Percentiles rank a stretch among this genome's conserved stretches.
phyloP scores from a whole-genome alignment of 2,329 filamentous ascomycete species.

The Curvularia eragrostidis region DNA sequence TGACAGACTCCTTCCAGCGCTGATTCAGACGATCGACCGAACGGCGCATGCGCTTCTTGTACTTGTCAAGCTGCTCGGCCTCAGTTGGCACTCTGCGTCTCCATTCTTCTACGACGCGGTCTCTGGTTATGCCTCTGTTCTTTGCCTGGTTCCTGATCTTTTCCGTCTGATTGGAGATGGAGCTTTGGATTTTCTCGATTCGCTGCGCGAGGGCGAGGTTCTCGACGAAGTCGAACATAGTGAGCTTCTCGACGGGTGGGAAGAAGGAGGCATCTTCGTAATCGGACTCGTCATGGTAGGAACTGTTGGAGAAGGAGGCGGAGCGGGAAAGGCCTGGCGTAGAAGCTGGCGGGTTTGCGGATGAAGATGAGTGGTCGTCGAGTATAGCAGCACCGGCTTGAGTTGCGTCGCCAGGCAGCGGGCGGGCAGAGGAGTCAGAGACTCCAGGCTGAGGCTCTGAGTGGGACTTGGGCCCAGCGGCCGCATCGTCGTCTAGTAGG shows the following conservation, averaged over 20 bases:
- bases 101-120: constrained; percentile 93
- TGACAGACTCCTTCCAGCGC: constrained; percentile 88
- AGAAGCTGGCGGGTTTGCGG: constrained; percentile 52
- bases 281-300: constrained; percentile 87
- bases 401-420: constrained; percentile 35
- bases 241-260: constrained; percentile 86
- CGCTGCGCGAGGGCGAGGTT: constrained; percentile 89
- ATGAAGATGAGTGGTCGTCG: constrained; percentile 56
- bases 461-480: constrained; percentile 28
- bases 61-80: constrained; percentile 91
- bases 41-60: constrained; percentile 82
- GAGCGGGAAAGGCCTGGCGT: constrained; percentile 73
- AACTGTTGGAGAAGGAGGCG: constrained; percentile 81
- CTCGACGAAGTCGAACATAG: constrained; percentile 90
- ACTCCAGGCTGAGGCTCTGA: constrained; percentile 43
- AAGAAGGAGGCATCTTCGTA: constrained; percentile 67
- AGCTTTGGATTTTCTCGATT: constrained; percentile 86
- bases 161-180: constrained; percentile 80
- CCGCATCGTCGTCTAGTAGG: constrained; percentile 24
- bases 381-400: constrained; percentile 37
- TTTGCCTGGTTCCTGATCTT: constrained; percentile 86
- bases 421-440: constrained; percentile 33
- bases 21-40: constrained; percentile 86
- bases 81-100: constrained; percentile 82
- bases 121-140: constrained; percentile 78